Conservation (phyloP, 1,139 yeast species). For the Debaryomyces psychrophilus region DNA sequence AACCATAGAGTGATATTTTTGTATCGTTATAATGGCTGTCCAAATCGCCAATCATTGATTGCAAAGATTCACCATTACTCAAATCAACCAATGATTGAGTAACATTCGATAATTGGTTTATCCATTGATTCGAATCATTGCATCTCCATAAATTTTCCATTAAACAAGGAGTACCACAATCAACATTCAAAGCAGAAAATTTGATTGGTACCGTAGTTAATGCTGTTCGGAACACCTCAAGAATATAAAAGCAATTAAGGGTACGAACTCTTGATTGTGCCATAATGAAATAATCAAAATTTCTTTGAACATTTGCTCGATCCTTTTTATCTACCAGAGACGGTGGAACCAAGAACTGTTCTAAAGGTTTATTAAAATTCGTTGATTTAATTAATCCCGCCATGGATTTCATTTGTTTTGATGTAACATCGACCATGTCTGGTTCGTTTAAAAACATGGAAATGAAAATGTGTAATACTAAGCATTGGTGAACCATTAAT, state of each 20-base stretch:
- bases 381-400: constrained; percentile 80
- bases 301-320: constrained; percentile 36
- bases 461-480: constrained; percentile 77
- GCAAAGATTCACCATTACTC: constrained; percentile 59
- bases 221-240: constrained; percentile 71
- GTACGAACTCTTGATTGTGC: constrained; percentile 89
- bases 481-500: constrained; percentile 84
- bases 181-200: constrained; percentile 60
- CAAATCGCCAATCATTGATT: constrained; percentile 51
- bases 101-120: constrained; percentile 21
- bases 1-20: constrained; percentile 56
- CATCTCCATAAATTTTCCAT: constrained; percentile 74
- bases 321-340: constrained; percentile 37
- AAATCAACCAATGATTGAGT: constrained; percentile 43
- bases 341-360: constrained; percentile 64
- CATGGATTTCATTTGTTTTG: constrained; percentile 75
- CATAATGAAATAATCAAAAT: constrained; percentile 73
- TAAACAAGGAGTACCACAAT: constrained; percentile 76
- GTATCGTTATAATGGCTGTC: constrained; percentile 45
- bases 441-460: constrained; percentile 81
- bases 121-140: constrained; percentile 62
- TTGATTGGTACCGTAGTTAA: constrained; percentile 63
- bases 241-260: constrained; percentile 73
- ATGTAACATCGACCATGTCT: constrained; percentile 71
- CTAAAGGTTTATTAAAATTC: constrained; percentile 71